Evolutionary conservation across 768 basidiomycete species (phyloP).

Genomic region (Hericium rajendrae): DNA sequence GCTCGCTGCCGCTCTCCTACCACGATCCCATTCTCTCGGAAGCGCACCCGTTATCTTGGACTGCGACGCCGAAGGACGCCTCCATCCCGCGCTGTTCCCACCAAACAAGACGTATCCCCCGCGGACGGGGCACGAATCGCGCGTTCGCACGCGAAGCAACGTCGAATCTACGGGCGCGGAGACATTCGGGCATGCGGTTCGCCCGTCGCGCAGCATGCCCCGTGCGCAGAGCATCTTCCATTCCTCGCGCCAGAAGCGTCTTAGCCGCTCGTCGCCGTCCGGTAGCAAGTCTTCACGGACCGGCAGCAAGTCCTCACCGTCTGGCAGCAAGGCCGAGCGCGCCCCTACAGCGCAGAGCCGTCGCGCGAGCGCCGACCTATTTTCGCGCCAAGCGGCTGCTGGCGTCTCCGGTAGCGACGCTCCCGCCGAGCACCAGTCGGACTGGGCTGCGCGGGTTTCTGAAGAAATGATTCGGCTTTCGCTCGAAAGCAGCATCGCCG

Average conservation of each 20-base stretch:
- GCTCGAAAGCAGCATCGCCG: slow-evolving; percentile 22
- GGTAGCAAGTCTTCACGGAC: too few species aligned
- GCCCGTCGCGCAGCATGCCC: slow-evolving; percentile 21
- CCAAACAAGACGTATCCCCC: slow-evolving; percentile 15
- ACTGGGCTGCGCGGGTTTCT: slow-evolving; percentile 53
- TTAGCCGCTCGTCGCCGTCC: too few species aligned
- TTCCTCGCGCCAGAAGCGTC: not conserved
- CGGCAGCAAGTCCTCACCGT: too few species aligned
- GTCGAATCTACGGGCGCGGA: not conserved
- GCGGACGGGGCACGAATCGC: slow-evolving; percentile 1
- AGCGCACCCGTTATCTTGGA: not conserved
- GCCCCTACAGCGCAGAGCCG: slow-evolving; percentile 12
- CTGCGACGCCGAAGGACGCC: not conserved
- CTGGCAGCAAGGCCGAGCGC: not conserved
- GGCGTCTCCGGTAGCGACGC: slow-evolving; percentile 16
- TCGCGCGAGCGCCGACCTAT: slow-evolving; percentile 51
- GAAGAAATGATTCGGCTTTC: slow-evolving; percentile 45
- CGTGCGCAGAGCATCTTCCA: slow-evolving; percentile 19
- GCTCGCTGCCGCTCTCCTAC: slow-evolving; percentile 16
- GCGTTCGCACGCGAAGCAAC: slow-evolving; percentile 6
- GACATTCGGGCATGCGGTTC: slow-evolving; percentile 19
- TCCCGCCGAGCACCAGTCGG: slow-evolving; percentile 26
- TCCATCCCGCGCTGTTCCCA: not conserved
- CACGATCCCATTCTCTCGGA: slow-evolving; percentile 8
- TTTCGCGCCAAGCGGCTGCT: slow-evolving; percentile 35